Base-by-base conservation (phyloP, 106 monocot genomes). In the Apostasia ramifera region DNA sequence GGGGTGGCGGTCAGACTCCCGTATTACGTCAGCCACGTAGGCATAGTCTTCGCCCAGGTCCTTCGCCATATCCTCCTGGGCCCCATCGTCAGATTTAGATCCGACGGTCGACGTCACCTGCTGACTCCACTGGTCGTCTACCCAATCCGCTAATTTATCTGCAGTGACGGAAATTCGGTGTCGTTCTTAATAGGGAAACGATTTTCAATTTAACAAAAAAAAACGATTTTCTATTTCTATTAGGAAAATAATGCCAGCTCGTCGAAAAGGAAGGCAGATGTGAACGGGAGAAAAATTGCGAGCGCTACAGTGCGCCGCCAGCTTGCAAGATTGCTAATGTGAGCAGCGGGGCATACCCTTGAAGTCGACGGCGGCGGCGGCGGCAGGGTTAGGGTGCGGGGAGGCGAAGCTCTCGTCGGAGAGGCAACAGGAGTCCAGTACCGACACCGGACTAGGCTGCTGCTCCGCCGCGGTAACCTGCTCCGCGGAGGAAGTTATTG, bases 381-480 rank as follows among this genome's bases (percentile, higher is more conserved):
- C 66, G 38, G 26, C 26, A 26, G 79, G 84, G 57, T 89, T 82
- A 2, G 77, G 5, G 11, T 57, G 49, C 39, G 83, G 53, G 6
- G 85, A 75, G 1, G 83, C 70, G 6, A 84, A 76, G 79, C 64
- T 57, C 53, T 82, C 83, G 51, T 80, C 88, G 37, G 49, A 46
- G 51, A 82, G 78, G 66, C 77, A 88, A 6, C 79, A 68, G 3
- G 86, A 80, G 61, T 98, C 92, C 13, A 98, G 92, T 3, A 98
- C 97, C 10, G 92, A 93, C 49, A 98, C 89, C 0, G 97, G 97
- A 57, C 97, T 98, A 8, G 97, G 97, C 67, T 98, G 97, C 72
- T 84, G 91, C 10, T 92, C 79, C 48, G 5, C 68, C 12, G 55
- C 74, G 40, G 74, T 55, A 57, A 70, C 63, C 50, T 78, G 69